phyloP scores from a whole-genome alignment of 1,284 basidiomycete species.

The Puccinia coronata region DNA sequence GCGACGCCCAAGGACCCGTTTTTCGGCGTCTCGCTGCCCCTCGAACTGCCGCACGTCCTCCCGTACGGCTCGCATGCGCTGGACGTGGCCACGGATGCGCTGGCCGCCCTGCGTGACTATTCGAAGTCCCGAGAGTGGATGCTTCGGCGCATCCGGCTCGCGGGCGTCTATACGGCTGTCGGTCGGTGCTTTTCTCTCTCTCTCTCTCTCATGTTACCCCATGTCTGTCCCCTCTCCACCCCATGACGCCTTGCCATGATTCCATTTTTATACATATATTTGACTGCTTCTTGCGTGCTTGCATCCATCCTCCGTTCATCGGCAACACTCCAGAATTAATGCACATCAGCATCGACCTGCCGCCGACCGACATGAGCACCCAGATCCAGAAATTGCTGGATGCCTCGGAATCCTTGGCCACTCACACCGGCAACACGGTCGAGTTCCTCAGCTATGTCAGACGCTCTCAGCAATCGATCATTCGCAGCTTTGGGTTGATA shows the following conservation, averaged over 20 bases:
- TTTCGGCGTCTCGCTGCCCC: conserved; percentile 20
- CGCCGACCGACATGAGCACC: background rate
- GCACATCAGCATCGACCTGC: background rate
- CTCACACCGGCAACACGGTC: background rate
- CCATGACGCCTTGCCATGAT: background rate
- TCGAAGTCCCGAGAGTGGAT: conserved; percentile 36
- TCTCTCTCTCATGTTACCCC: background rate
- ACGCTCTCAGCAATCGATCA: conserved; percentile 17
- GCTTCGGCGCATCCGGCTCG: conserved; percentile 32
- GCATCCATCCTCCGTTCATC: too few species aligned
- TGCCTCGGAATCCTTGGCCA: conserved; percentile 18
- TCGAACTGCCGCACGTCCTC: conserved; percentile 31
- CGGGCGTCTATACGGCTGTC: conserved; percentile 28
- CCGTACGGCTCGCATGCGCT: conserved; percentile 34
- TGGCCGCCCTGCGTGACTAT: conserved; percentile 22
- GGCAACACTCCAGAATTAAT: conserved; percentile 12
- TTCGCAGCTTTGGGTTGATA: conserved; percentile 19
- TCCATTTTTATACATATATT: background rate
- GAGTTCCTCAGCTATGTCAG: conserved; percentile 33
- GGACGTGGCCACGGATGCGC: conserved; percentile 6
- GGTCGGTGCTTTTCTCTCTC: conserved; percentile 13
- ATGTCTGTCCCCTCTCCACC: too few species aligned
- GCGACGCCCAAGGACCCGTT: conserved; percentile 27
- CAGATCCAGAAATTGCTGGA: background rate
- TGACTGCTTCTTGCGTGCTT: too few species aligned